Conservation (phyloP, 495 filamentous ascomycete species). For the Venustampulla echinocandica region DNA sequence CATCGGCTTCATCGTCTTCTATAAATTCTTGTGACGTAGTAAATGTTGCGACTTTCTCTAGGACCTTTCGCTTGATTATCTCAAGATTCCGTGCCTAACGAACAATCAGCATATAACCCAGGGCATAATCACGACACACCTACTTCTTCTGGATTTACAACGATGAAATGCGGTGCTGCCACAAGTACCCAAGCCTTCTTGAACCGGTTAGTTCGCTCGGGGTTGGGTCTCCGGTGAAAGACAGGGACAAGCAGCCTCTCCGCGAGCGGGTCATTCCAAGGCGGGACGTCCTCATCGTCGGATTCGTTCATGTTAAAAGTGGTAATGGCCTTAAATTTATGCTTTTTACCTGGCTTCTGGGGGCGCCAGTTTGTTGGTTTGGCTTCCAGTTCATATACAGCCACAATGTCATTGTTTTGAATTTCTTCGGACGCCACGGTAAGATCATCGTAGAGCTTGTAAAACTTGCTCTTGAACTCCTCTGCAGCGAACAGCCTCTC, state of each 20-base stretch:
- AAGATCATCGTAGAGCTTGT: slow-evolving; percentile 66
- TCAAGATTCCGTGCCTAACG: slow-evolving; percentile 36
- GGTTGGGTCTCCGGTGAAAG: slow-evolving; percentile 48
- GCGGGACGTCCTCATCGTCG: slow-evolving; percentile 47
- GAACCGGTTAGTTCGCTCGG: slow-evolving; percentile 3
- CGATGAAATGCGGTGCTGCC: slow-evolving; percentile 40
- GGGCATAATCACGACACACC: background rate
- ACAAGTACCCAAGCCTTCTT: slow-evolving; percentile 23
- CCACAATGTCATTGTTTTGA: slow-evolving; percentile 49
- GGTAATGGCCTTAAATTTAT: slow-evolving; percentile 30
- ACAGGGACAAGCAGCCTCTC: slow-evolving; percentile 73
- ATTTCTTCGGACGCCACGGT: slow-evolving; percentile 63
- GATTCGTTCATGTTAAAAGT: slow-evolving; percentile 38
- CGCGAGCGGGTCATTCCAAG: slow-evolving; percentile 53
- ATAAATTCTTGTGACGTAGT: slow-evolving; percentile 19
- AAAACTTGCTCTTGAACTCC: slow-evolving; percentile 72
- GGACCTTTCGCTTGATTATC: slow-evolving; percentile 40
- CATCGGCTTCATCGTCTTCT: slow-evolving; percentile 40
- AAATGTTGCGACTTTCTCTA: slow-evolving; percentile 39
- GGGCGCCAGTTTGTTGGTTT: slow-evolving; percentile 66
- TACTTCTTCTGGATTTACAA: slow-evolving; percentile 39
- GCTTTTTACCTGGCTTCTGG: slow-evolving; percentile 35
- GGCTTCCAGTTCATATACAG: slow-evolving; percentile 72
- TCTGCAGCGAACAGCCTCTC: slow-evolving; percentile 65
- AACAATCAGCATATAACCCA: background rate